A percentile compares a stretch with the other conserved stretches of the same genome.
These are phyloP conservation scores for Malus hybrid DNA, from an alignment of 331 rosid species.

Conservation along the genomic window DNA sequence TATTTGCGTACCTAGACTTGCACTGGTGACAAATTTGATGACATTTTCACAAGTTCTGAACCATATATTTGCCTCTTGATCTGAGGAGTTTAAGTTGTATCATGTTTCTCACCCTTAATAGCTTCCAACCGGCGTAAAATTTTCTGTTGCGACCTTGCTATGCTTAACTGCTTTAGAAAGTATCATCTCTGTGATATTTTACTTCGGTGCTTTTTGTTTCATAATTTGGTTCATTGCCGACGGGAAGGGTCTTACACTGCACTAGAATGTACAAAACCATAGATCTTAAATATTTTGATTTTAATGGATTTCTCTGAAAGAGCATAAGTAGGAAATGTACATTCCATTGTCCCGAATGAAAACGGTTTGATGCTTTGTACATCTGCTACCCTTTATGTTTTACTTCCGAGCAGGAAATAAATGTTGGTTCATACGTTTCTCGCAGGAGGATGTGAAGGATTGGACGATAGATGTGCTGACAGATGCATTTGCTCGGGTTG, in stretches of 20 bases:
- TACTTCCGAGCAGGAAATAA: background rate
- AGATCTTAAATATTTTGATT: too few species aligned
- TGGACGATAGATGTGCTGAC: conserved; percentile 79
- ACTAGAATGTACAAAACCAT: too few species aligned
- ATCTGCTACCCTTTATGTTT: background rate
- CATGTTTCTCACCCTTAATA: too few species aligned
- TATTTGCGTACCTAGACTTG: too few species aligned
- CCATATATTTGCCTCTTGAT: too few species aligned
- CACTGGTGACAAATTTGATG: too few species aligned
- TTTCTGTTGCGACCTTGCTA: too few species aligned
- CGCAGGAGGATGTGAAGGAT: conserved; percentile 68
- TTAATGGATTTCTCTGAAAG: background rate
- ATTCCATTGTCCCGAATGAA: background rate
- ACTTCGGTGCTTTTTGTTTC: background rate
- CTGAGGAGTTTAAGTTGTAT: too few species aligned
- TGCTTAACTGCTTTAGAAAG: too few species aligned
- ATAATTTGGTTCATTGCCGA: background rate
- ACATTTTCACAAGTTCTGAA: too few species aligned
- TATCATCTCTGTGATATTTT: background rate
- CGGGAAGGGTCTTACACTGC: too few species aligned
- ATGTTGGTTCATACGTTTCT: background rate
- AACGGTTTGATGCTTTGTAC: background rate
- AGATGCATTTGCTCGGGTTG: conserved; percentile 55
- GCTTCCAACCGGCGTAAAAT: too few species aligned
- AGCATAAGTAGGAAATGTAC: background rate